A percentile compares a stretch with the other conserved stretches of the same genome.
phyloP scores from a whole-genome alignment of 495 filamentous ascomycete genomes.

The Hypoxylon lienhwacheense region DNA sequence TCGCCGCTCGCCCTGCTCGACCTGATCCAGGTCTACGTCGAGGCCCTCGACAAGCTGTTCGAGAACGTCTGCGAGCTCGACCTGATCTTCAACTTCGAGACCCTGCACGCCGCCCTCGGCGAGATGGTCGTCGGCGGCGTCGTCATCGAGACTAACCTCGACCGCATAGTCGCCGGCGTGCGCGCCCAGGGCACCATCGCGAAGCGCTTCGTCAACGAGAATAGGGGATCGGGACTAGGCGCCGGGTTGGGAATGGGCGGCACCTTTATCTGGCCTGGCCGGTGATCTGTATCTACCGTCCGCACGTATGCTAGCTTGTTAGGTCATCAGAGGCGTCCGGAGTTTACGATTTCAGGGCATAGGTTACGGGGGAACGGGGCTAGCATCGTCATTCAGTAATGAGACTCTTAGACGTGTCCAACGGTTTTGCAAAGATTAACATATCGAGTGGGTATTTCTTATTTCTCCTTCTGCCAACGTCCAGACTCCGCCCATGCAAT shows the following conservation, averaged over 20 bases:
- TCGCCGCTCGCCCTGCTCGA: slow-evolving; percentile 94
- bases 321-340: slow-evolving; percentile 17
- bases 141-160: slow-evolving; percentile 88
- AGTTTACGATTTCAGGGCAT: slow-evolving; percentile 24
- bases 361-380: slow-evolving; percentile 10
- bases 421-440: neutral
- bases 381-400: slow-evolving; percentile 19
- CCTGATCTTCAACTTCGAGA: slow-evolving; percentile 98
- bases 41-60: slow-evolving; percentile 90
- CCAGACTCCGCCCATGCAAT: slow-evolving; percentile 27
- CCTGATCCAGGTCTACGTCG: slow-evolving; percentile 96
- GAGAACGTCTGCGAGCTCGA: slow-evolving; percentile 98
- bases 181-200: slow-evolving; percentile 73
- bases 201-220: slow-evolving; percentile 67
- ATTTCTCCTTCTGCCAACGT: neutral
- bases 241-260: slow-evolving; percentile 56
- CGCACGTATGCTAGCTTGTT: neutral
- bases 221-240: slow-evolving; percentile 44
- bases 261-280: slow-evolving; percentile 61
- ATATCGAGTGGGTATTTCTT: slow-evolving; percentile 29
- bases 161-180: slow-evolving; percentile 84
- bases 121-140: slow-evolving; percentile 98
- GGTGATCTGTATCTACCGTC: slow-evolving; percentile 37
- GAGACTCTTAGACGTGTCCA: slow-evolving; percentile 5
- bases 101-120: slow-evolving; percentile 82